Evolutionary conservation across 2,329 filamentous ascomycete species (phyloP), one percentile per base, ranked within the genome.

Genomic region (Blastomyces gilchristii): DNA sequence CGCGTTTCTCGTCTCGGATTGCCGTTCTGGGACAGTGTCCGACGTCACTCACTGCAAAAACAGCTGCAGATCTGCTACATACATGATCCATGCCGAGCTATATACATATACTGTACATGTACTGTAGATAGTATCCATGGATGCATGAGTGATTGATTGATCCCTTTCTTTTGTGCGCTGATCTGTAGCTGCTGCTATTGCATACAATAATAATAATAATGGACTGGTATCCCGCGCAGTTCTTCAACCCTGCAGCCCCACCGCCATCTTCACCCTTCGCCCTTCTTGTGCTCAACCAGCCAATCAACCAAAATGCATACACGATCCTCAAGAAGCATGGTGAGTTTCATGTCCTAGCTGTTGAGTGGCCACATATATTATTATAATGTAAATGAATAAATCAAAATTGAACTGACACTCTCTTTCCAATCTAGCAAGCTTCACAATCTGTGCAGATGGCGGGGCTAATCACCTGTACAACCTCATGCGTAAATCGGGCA

Each of bases 371-470:
- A 43, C 16, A n/a, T 45, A 3, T 45, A 16, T 43, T 6, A 43
- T 43, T 8, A 31, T n/a, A 1, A 16, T 34, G n/a, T 22, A 14
- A 57, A 57, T 43, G 12, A 18, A 58, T 31, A 11, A 16, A 18
- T 22, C 37, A 45, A 16, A 47, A n/a, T 39, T 58, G 37, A 58
- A 58, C 39, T 28, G 9, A 39, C 37, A 11, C 37, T 9, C 18
- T 18, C 34, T 18, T 4, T 16, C 11, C 25, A 43, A 58, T 31
- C 63, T 68, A 89, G 87, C 89, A 61, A 78, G 77, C 28, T 82
- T 87, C 65, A 84, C 83, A 31, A 81, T 97, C 61, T 96, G 91
- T 64, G 94, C 91, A 37, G 94, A 99, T 77, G 94, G 92, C 62
- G 94, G 91, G 31, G 92, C 92, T 56, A 96, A 97, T 71, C 82